Evolutionary conservation across 1,284 basidiomycete species (phyloP).

Genomic region (Cryptococcus amylolentus): DNA sequence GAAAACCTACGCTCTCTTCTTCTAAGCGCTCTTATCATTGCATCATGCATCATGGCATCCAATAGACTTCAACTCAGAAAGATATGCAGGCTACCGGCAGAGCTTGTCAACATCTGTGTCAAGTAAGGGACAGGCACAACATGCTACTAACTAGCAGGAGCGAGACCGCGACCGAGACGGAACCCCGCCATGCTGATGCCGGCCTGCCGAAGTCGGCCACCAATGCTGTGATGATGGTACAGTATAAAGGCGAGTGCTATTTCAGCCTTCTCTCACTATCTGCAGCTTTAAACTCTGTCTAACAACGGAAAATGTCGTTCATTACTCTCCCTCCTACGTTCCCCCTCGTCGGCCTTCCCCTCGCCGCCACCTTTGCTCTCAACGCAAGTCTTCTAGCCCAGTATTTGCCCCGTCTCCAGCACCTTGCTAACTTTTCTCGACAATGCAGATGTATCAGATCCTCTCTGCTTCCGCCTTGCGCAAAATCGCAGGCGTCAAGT

Average conservation of each 20-base stretch:
- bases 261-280: no score
- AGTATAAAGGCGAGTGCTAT: no score
- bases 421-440: neutral
- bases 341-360: constrained; percentile 40
- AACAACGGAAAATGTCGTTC: neutral
- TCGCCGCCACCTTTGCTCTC: constrained; percentile 24
- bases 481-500: constrained; percentile 31
- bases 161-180: no score
- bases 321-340: constrained; percentile 29
- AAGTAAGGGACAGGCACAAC: neutral
- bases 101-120: neutral
- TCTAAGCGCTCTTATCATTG: neutral
- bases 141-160: no score
- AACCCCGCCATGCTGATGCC: no score
- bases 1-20: neutral
- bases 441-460: constrained; percentile 31
- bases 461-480: constrained; percentile 21
- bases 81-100: no score
- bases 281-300: no score
- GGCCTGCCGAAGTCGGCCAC: no score
- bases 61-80: no score
- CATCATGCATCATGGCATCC: neutral
- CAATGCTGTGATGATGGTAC: no score
- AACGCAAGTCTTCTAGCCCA: constrained; percentile 22
- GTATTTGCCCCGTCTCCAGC: neutral